These are phyloP conservation scores for Chaetomiaceae sp. DNA, from an alignment of 2,329 filamentous ascomycete species.

Conservation along the genomic window DNA sequence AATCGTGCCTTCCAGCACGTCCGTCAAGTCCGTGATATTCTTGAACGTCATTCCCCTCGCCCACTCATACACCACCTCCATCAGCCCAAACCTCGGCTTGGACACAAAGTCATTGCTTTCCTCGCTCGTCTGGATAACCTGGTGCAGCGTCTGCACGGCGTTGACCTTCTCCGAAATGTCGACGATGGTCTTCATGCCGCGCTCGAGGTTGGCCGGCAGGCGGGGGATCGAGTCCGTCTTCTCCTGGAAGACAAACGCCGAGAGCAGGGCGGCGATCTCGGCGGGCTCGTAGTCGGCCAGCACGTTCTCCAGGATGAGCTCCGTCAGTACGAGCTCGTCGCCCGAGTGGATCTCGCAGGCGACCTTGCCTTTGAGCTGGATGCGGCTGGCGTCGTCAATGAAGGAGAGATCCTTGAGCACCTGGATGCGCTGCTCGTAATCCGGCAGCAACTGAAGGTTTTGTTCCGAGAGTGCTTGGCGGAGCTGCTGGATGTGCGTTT, in stretches of 20 bases:
- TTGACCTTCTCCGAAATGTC: slow-evolving; percentile 91
- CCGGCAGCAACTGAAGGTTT: slow-evolving; percentile 89
- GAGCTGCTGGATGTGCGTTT: slow-evolving; percentile 84
- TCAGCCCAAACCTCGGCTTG: slow-evolving; percentile 82
- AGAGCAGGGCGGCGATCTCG: slow-evolving; percentile 91
- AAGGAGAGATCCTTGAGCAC: slow-evolving; percentile 91
- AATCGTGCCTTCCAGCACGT: slow-evolving; percentile 95
- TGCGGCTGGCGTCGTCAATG: slow-evolving; percentile 79
- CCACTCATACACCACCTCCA: slow-evolving; percentile 99
- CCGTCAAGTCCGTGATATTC: slow-evolving; percentile 91
- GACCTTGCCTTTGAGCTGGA: slow-evolving; percentile 96
- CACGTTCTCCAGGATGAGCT: slow-evolving; percentile 94
- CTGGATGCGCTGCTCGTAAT: slow-evolving; percentile 91
- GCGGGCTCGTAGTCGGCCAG: slow-evolving; percentile 92
- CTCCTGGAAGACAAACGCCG: slow-evolving; percentile 95
- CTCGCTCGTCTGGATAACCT: slow-evolving; percentile 86
- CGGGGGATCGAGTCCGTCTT: slow-evolving; percentile 81
- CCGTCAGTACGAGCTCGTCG: slow-evolving; percentile 92
- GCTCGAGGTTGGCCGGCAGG: slow-evolving; percentile 75
- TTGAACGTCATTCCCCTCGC: slow-evolving; percentile 97
- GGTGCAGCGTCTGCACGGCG: slow-evolving; percentile 78
- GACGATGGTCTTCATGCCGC: slow-evolving; percentile 79
- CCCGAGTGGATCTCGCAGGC: slow-evolving; percentile 97
- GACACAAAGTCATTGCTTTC: slow-evolving; percentile 91
- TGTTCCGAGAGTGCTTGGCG: slow-evolving; percentile 91